Evolutionary conservation across 1,284 basidiomycete genomes (phyloP), one percentile per base, ranked within the genome.

Genomic region (Schizopora paradoxa): DNA sequence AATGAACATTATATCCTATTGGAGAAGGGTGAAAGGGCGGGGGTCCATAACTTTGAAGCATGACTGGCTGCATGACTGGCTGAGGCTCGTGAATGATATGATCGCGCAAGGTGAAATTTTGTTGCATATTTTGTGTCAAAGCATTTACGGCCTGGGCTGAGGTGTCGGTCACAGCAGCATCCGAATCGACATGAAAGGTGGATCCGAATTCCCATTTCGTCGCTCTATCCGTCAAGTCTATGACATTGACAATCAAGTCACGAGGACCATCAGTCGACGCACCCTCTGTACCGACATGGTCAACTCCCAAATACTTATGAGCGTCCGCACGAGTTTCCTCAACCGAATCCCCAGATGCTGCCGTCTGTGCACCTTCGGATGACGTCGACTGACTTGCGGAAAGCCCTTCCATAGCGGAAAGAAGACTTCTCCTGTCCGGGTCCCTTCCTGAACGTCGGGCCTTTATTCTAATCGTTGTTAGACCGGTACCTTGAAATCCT

Each of bases 141-240:
- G 2, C 3, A n/a, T 35, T 10, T 4, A 13, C 10, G 5, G n/a
- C n/a, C n/a, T n/a, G n/a, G n/a, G n/a, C n/a, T n/a, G n/a, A n/a
- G n/a, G 33, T 22, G 2, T n/a, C 14, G 33, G 8, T 22, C 14
- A 35, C 10, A 10, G 4, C 8, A 10, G 33, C 35, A 11, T 51
- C 58, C 4, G 54, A 56, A 8, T 54, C 55, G 28, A 52, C 50
- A 32, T 56, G 56, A 14, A 53, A 56, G 22, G 68, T 72, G 35
- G 74, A 75, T 18, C 79, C 80, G 54, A 82, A 82, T 57, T 73
- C 72, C 76, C 74, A 81, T 54, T 68, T 77, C 34, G 62, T 60
- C 49, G 51, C 61, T 37, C 54, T 54, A 36, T 61, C 61, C 18
- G 62, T 67, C 45, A 67, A 51, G 40, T 71, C 71, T 26, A 69